Evolutionary conservation across 1,284 basidiomycete genomes (phyloP).

Genomic region (Phellinidium pouzarii): DNA sequence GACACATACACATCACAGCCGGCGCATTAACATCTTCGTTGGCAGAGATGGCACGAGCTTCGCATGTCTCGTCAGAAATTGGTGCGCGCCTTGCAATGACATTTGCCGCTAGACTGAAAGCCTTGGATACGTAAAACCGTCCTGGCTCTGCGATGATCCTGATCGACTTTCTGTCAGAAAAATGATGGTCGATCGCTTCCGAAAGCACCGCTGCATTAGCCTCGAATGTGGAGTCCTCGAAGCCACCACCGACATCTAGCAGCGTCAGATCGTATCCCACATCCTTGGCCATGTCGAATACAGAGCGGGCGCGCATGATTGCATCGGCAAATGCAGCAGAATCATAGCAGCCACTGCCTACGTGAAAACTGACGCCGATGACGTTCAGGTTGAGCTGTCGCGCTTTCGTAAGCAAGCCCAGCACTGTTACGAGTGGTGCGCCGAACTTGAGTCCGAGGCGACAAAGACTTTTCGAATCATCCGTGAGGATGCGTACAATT

Average conservation of each 20-base stretch:
- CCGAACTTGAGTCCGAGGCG: slow-evolving; percentile 96
- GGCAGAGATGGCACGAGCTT: slow-evolving; percentile 19
- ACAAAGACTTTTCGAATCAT: slow-evolving; percentile 93
- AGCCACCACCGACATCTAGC: slow-evolving; percentile 94
- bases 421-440: slow-evolving; percentile 82
- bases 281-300: slow-evolving; percentile 84
- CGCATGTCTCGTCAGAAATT: slow-evolving; percentile 29
- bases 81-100: slow-evolving; percentile 86
- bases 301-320: slow-evolving; percentile 72
- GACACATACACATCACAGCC: slow-evolving; percentile 73
- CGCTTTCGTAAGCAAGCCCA: slow-evolving; percentile 75
- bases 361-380: slow-evolving; percentile 96
- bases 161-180: slow-evolving; percentile 74
- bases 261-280: slow-evolving; percentile 81
- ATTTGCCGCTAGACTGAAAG: slow-evolving; percentile 90
- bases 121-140: slow-evolving; percentile 87
- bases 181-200: slow-evolving; percentile 72
- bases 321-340: slow-evolving; percentile 88
- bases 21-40: slow-evolving; percentile 43
- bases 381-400: slow-evolving; percentile 79
- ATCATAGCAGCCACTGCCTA: slow-evolving; percentile 95
- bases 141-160: slow-evolving; percentile 96
- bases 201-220: slow-evolving; percentile 70
- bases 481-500: slow-evolving; percentile 91
- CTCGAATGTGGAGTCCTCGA: slow-evolving; percentile 88